Conservation (phyloP, 148 eudicot genomes). For the Salicornia ramosissima region DNA sequence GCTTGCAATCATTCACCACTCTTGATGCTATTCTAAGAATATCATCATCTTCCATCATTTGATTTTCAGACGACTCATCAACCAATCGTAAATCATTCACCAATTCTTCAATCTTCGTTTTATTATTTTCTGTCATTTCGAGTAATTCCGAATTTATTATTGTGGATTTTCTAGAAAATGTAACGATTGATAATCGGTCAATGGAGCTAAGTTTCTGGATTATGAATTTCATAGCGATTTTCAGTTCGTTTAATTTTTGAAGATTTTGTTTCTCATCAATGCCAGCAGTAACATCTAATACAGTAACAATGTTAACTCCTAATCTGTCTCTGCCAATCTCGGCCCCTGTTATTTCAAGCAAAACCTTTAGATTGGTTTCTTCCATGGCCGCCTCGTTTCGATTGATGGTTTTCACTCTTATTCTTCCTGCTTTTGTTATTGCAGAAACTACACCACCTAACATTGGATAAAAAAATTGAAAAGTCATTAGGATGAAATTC, state of each 20-base stretch:
- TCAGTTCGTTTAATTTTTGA: not conserved
- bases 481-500: no score
- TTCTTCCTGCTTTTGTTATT: not conserved
- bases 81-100: not conserved
- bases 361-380: not conserved
- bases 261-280: not conserved
- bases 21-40: conserved; percentile 9
- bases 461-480: no score
- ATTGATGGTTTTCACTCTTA: not conserved
- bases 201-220: conserved; percentile 6
- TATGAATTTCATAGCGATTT: conserved; percentile 3
- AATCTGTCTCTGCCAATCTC: not conserved
- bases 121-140: not conserved
- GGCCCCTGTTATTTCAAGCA: not conserved
- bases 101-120: not conserved
- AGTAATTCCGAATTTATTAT: not conserved
- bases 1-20: not conserved
- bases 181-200: conserved; percentile 15
- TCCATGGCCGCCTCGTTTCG: not conserved
- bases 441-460: not conserved
- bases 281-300: not conserved
- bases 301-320: not conserved
- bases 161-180: not conserved
- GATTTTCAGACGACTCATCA: not conserved
- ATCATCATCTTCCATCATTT: not conserved